Evolutionary conservation across 2,329 filamentous ascomycete genomes (phyloP), one percentile per base, ranked within the genome.

Genomic region (Pseudogymnoascus sp.): DNA sequence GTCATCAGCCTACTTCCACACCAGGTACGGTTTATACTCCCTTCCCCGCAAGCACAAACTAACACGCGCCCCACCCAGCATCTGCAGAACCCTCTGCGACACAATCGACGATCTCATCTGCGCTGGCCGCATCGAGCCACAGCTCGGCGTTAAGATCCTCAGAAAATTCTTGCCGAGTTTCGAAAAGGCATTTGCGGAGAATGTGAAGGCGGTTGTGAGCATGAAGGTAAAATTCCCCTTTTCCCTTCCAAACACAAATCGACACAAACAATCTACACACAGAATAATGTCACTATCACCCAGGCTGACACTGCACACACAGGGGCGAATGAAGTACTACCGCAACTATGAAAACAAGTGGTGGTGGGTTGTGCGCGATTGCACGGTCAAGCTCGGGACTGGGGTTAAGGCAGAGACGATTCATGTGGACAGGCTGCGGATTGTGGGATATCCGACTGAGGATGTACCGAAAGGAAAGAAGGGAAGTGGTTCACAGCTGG

Each of bases 51-150:
- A 15, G 50, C 50, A 35, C 28, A 57, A 15, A 15, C 50, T 65
- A 38, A 26, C 65, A 17, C 28, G 60, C 38, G 42, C 31, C 6
- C 63, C 63, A 63, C 6, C 63, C 63, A 63, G 66, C 63, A 57
- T 66, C 53, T 62, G 60, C 62, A 53, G 62, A 65, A 60, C 35
- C 21, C 35, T 66, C 63, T 61, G 59, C 42, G 35, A 63, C 63
- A 65, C 60, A 38, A 64, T 64, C n/a, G 65, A 67, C 63, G 66
- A 57, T 57, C 28, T 67, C 63, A 67, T 67, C 26, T 63, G 59
- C 60, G 23, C 28, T 61, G 66, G 65, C 65, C 65, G 65, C 63
- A 67, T 60, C 47, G 36, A 67, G 66, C 65, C 66, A 65, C 53
- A 65, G 61, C 64, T 63, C 42, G 42, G 60, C 31, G 66, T 63